Conservation (phyloP, 176 grass and related monocot genomes). For the Alopecurus myosuroides region DNA sequence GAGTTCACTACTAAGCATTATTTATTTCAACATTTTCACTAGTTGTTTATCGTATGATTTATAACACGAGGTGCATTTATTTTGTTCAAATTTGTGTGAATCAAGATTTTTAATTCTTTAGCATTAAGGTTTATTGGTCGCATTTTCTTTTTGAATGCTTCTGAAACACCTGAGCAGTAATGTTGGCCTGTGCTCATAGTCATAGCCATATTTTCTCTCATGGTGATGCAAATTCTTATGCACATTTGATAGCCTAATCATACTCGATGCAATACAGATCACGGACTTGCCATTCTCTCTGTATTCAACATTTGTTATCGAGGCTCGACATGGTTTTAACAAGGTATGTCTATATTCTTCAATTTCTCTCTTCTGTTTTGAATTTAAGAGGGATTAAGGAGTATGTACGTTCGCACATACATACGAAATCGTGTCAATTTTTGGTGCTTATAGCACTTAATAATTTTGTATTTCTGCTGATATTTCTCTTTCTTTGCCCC, state of each 20-base stretch:
- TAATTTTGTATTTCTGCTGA: constrained; percentile 13
- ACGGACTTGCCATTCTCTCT: constrained; percentile 91
- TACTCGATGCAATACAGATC: constrained; percentile 55
- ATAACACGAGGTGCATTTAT: background rate
- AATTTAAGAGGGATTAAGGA: constrained; percentile 4
- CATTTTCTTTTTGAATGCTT: constrained; percentile 10
- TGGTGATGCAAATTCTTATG: background rate
- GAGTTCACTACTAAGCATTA: constrained; percentile 2
- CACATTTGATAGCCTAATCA: constrained; percentile 22
- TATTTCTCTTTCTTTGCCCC: constrained; percentile 8
- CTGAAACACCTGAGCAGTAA: background rate
- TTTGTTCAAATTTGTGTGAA: background rate
- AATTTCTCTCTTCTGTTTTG: background rate
- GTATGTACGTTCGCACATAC: background rate
- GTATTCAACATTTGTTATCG: constrained; percentile 94
- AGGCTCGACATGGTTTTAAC: constrained; percentile 92
- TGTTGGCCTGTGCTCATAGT: background rate
- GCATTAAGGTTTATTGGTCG: background rate
- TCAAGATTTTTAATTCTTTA: background rate
- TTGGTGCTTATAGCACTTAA: background rate
- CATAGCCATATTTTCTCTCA: constrained; percentile 6
- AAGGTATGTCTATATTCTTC: constrained; percentile 45
- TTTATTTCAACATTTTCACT: background rate
- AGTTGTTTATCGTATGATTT: background rate
- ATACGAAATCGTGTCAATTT: background rate